A percentile compares a stretch with the other conserved stretches of the same genome.
Evolutionary conservation across 768 basidiomycete species (phyloP).

Genomic region (Serendipita sp.): DNA sequence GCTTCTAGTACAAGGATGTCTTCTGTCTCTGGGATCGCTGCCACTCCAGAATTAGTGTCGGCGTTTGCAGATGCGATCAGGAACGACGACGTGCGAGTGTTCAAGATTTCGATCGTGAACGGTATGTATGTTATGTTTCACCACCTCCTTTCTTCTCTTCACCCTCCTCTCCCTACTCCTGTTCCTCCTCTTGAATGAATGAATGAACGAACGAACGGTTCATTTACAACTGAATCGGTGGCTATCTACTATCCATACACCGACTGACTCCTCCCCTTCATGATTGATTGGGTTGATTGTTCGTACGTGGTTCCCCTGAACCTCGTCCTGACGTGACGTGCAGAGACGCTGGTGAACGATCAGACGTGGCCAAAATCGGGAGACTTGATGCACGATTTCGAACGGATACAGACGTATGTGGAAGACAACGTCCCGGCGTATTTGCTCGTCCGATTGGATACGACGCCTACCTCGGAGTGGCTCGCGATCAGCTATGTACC

Average conservation of each 20-base stretch:
- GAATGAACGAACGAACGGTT: constrained; percentile 13
- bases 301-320: constrained; percentile 12
- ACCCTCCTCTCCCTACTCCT: constrained; percentile 10
- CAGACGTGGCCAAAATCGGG: constrained; percentile 31
- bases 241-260: constrained; percentile 16
- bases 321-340: constrained; percentile 2
- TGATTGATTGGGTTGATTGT: neutral
- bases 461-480: constrained; percentile 37
- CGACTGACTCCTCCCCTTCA: neutral
- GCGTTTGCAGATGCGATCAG: constrained; percentile 33
- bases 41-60: constrained; percentile 40
- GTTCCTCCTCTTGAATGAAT: too few relatives aligned
- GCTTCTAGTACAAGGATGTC: constrained; percentile 24
- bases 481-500: constrained; percentile 67
- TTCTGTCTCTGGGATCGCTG: constrained; percentile 53
- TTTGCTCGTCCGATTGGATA: constrained; percentile 48
- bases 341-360: constrained; percentile 57
- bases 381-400: constrained; percentile 43
- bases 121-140: constrained; percentile 29
- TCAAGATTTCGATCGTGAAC: constrained; percentile 61
- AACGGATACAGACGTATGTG: constrained; percentile 38
- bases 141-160: neutral
- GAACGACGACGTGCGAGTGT: constrained; percentile 38
- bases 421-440: constrained; percentile 56
- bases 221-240: neutral